These are phyloP conservation scores for Porcisia deanei DNA, from an alignment of 208 protist species.

Conservation along the genomic window DNA sequence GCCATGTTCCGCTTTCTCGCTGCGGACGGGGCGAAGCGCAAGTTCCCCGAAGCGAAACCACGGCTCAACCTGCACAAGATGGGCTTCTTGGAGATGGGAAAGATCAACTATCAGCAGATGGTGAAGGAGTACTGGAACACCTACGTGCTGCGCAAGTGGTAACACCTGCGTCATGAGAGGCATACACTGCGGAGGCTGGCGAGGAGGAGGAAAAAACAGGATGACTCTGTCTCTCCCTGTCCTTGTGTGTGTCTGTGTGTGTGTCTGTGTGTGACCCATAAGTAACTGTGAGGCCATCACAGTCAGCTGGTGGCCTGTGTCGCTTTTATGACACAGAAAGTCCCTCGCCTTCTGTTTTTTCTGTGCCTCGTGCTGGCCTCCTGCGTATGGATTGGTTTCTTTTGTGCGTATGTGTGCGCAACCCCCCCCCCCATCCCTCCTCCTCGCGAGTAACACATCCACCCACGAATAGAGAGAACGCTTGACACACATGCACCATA, in stretches of 20 bases:
- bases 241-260: not conserved
- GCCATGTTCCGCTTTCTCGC: slow-evolving; percentile 85
- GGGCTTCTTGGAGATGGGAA: slow-evolving; percentile 86
- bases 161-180: slow-evolving; percentile 1
- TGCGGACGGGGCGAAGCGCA: slow-evolving; percentile 76
- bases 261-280: not conserved
- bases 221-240: too few relatives aligned
- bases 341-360: not conserved
- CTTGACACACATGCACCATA: not conserved
- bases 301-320: not conserved
- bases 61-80: slow-evolving; percentile 87
- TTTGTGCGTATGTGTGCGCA: not conserved
- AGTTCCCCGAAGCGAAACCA: slow-evolving; percentile 84
- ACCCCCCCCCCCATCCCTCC: too few relatives aligned
- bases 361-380: too few relatives aligned
- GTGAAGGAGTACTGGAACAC: slow-evolving; percentile 92
- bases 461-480: too few relatives aligned
- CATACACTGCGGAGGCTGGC: not conserved
- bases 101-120: slow-evolving; percentile 89
- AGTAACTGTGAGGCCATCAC: not conserved
- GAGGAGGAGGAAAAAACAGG: too few relatives aligned
- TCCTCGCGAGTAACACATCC: too few relatives aligned
- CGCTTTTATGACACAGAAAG: not conserved
- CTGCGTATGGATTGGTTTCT: not conserved
- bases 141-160: slow-evolving; percentile 88